Base-by-base conservation (phyloP, 164 flowering plant species). In the Buxus sempervirens region DNA sequence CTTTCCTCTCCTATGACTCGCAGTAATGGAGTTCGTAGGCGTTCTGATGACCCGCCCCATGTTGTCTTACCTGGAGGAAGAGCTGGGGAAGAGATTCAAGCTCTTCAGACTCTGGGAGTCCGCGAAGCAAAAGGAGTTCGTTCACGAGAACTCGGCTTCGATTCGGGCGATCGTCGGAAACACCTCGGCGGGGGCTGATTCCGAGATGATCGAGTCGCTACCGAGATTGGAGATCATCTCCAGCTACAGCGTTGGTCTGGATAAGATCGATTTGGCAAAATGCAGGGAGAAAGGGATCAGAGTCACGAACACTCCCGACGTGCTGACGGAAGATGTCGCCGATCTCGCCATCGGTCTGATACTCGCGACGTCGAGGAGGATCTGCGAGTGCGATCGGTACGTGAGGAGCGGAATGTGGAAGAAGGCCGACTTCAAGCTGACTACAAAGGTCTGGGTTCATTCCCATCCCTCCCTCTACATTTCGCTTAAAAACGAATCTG, bases 281-380 rank as follows among this genome's bases (percentile, higher is more conserved):
- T 95, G 98, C 62, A 77, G 70, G 74, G 94, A 89, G 80, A 86
- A 77, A 63, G 94, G 96, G 36, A 80, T 95, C 69, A 82, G 88
- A 77, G 98, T 95, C 41, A 90, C 91, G 0, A 90, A 95, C 73
- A 95, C 96, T 0, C 97, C 98, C 0, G 96, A 95, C 74, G 97
- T 91, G 22, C 69, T 94, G 78, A 91, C 97, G 13, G 98, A 95
- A 13, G 96, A 90, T 63, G 98, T 91, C 25, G 98, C 98, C 2
- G 98, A 95, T 60, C 56, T 88, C 67, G 96, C 96, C 6, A 80
- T 95, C 27, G 98, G 84, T 19, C 64, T 95, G 82, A 81, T 82
- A 27, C 55, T 93, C 75, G 82, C 90, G 0, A 81, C 85, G 16
- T 58, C 86, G 79, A 65, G 86, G 75, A 67, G 81, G 78, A 22